These are phyloP conservation scores for Nemania serpens DNA, from an alignment of 2,329 filamentous ascomycete species.

Conservation along the genomic window DNA sequence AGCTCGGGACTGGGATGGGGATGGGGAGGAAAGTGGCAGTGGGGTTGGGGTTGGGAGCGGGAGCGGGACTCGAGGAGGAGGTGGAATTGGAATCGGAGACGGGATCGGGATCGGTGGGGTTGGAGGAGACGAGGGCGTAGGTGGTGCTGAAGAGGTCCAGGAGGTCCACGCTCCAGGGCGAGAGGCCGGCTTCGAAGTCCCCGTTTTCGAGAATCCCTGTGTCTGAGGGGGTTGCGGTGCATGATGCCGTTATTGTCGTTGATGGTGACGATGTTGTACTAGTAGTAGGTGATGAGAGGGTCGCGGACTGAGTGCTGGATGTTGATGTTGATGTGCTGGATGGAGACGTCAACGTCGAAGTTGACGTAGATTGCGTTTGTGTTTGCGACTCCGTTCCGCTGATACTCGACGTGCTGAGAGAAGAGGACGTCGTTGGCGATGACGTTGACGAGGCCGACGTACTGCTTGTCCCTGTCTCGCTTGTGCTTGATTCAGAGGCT, in stretches of 20 bases:
- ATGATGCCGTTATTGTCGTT: constrained; percentile 1
- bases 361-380: background rate
- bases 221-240: constrained; percentile 13
- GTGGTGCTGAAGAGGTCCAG: constrained; percentile 36
- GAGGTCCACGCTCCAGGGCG: constrained; percentile 37
- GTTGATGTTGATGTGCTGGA: constrained; percentile 3
- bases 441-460: background rate
- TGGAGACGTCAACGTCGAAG: background rate
- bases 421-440: background rate
- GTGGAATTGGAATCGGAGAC: too few relatives aligned
- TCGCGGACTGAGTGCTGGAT: background rate
- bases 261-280: background rate
- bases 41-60: too few relatives aligned
- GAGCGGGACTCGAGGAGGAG: too few relatives aligned
- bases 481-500: background rate
- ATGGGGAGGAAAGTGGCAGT: too few relatives aligned
- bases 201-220: constrained; percentile 34
- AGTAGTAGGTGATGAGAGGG: background rate
- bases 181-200: constrained; percentile 36
- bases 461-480: constrained; percentile 4
- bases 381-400: background rate
- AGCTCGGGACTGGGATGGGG: background rate
- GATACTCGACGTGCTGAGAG: background rate
- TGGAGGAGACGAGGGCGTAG: constrained; percentile 25
- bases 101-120: background rate